Evolutionary conservation across 2,329 filamentous ascomycete genomes (phyloP).

Genomic region (Ophiostoma angusticollis): DNA sequence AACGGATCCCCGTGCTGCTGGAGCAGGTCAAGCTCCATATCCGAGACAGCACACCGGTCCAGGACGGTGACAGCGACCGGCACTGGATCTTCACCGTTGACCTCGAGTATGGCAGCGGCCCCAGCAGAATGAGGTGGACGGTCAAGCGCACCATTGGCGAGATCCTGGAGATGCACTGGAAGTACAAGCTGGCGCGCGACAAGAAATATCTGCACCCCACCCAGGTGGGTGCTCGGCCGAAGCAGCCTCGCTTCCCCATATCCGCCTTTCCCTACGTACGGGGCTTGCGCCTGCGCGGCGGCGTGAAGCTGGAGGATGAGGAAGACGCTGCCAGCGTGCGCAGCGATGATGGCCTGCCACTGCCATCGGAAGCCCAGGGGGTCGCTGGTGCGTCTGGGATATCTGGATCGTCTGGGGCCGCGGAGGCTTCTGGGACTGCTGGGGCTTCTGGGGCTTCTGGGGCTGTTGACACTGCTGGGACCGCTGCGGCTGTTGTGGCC

Average conservation of each 20-base stretch:
- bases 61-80: conserved; percentile 49
- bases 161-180: conserved; percentile 83
- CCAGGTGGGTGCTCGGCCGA: conserved; percentile 54
- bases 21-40: conserved; percentile 89
- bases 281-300: conserved; percentile 63
- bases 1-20: conserved; percentile 83
- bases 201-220: conserved; percentile 66
- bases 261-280: conserved; percentile 84
- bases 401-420: too few relatives aligned
- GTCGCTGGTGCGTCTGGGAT: too few relatives aligned
- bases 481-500: too few relatives aligned
- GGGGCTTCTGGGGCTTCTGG: too few relatives aligned
- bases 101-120: conserved; percentile 88
- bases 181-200: conserved; percentile 81
- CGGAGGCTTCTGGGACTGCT: too few relatives aligned
- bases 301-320: conserved; percentile 66
- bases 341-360: conserved; percentile 21
- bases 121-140: conserved; percentile 94
- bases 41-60: conserved; percentile 60
- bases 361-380: too few relatives aligned
- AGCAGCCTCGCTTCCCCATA: conserved; percentile 80
- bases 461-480: too few relatives aligned
- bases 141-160: conserved; percentile 78
- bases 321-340: conserved; percentile 36
- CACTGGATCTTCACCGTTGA: conserved; percentile 86